phyloP scores from a whole-genome alignment of 306 rosid genomes.

The Quercus aquifolioides region DNA sequence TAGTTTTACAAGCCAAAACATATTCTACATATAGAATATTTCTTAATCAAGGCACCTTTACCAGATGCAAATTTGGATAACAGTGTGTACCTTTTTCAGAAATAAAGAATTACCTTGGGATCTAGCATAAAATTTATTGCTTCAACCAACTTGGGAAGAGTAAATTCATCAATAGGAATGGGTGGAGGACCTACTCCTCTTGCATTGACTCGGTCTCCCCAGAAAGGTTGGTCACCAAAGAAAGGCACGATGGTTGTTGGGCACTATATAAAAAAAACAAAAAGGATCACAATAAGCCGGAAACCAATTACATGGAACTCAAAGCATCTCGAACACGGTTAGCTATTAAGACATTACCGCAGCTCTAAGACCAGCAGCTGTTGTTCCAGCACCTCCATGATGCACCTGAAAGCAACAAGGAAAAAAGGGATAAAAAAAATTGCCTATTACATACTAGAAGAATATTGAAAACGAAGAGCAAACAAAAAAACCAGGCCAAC shows the following conservation, averaged over 20 bases:
- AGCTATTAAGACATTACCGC: conserved; percentile 54
- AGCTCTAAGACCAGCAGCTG: conserved; percentile 98
- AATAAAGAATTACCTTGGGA: conserved; percentile 59
- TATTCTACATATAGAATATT: neutral
- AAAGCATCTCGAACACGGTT: conserved; percentile 12
- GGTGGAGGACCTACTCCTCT: conserved; percentile 96
- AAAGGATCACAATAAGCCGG: neutral
- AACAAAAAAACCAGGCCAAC: neutral
- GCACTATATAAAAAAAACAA: conserved; percentile 48
- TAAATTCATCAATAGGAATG: conserved; percentile 87
- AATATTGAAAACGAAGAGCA: neutral
- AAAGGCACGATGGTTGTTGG: conserved; percentile 93
- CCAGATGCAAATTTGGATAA: neutral
- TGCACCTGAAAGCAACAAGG: conserved; percentile 60
- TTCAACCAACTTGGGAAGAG: conserved; percentile 73
- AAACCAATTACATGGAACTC: conserved; percentile 7
- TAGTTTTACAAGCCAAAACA: neutral
- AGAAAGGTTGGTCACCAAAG: conserved; percentile 98
- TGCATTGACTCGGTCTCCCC: conserved; percentile 95
- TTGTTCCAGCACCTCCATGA: conserved; percentile 99
- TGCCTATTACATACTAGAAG: neutral
- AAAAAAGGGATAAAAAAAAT: conserved; percentile 4
- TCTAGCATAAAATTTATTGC: conserved; percentile 84
- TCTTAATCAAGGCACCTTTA: neutral
- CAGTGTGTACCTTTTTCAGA: neutral